Evolutionary conservation across 257 asterid species (phyloP).

Genomic region (Nyctanthes arbortristis): DNA sequence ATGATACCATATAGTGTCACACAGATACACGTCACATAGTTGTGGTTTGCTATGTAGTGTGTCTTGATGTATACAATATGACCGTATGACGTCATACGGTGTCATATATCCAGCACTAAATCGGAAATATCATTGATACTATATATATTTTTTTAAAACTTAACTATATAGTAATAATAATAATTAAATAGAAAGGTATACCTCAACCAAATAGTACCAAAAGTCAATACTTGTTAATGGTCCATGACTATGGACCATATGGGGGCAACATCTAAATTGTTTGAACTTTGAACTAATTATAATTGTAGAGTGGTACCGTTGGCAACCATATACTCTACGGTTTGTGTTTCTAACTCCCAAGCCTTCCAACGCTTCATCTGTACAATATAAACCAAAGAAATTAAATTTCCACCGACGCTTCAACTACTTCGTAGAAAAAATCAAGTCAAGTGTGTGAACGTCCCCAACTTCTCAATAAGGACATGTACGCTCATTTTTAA

Average conservation of each 20-base stretch:
- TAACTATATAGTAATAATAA: neutral
- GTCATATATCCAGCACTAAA: too few relatives aligned
- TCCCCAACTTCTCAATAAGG: neutral
- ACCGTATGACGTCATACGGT: too few relatives aligned
- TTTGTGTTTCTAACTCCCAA: slow-evolving; percentile 83
- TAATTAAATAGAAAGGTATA: neutral
- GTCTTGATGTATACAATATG: too few relatives aligned
- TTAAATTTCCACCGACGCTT: neutral
- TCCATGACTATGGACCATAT: too few relatives aligned
- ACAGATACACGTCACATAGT: too few relatives aligned
- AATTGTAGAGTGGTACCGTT: slow-evolving; percentile 45
- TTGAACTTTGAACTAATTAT: neutral
- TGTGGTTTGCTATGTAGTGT: too few relatives aligned
- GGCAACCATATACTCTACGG: slow-evolving; percentile 62
- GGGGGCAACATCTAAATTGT: too few relatives aligned
- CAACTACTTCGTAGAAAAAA: neutral
- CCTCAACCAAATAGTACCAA: neutral
- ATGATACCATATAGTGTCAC: too few relatives aligned
- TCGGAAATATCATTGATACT: too few relatives aligned
- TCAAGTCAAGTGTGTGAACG: neutral
- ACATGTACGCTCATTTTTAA: neutral
- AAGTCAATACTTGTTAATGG: neutral
- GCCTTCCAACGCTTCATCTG: slow-evolving; percentile 78
- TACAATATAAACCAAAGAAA: neutral
- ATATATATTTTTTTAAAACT: too few relatives aligned